Conservation (phyloP, 176 grass and related monocot genomes). For the Microstegium vimineum region DNA sequence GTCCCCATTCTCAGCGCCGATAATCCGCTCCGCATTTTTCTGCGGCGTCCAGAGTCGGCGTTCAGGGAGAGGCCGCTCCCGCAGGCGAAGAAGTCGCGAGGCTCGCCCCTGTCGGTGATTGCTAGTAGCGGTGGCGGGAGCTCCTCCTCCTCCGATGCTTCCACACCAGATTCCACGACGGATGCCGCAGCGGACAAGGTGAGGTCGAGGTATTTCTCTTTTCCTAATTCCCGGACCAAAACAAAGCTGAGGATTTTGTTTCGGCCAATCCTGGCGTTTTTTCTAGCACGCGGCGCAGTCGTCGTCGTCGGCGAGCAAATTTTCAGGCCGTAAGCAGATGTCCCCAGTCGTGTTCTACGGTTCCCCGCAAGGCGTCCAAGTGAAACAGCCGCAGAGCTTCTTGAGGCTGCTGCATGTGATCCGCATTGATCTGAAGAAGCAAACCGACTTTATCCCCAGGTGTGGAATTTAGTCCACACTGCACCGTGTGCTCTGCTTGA, state of each 20-base stretch:
- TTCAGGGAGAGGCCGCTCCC: slow-evolving; percentile 46
- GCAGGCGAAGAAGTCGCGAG: slow-evolving; percentile 28
- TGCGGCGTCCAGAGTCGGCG: slow-evolving; percentile 54
- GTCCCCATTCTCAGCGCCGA: not conserved
- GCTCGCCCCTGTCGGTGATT: not conserved
- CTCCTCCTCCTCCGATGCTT: not conserved
- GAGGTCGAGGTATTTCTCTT: not conserved
- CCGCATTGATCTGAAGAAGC: slow-evolving; percentile 70
- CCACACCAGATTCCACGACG: not conserved
- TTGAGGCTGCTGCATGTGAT: slow-evolving; percentile 72
- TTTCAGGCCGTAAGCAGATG: slow-evolving; percentile 53
- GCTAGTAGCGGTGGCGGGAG: not conserved
- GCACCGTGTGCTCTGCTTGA: not conserved
- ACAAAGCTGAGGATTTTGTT: not conserved
- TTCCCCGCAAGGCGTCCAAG: slow-evolving; percentile 70
- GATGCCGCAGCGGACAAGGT: slow-evolving; percentile 5
- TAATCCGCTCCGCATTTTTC: not conserved
- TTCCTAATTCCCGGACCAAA: not conserved
- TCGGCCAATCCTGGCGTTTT: not conserved
- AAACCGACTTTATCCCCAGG: slow-evolving; percentile 66
- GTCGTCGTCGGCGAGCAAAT: slow-evolving; percentile 59
- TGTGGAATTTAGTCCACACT: slow-evolving; percentile 7
- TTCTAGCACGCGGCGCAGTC: slow-evolving; percentile 35
- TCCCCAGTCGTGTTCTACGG: slow-evolving; percentile 85
- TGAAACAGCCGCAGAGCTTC: slow-evolving; percentile 66